Base-by-base conservation (phyloP, 2,329 filamentous ascomycete genomes). In the Nectriaceae sp. region DNA sequence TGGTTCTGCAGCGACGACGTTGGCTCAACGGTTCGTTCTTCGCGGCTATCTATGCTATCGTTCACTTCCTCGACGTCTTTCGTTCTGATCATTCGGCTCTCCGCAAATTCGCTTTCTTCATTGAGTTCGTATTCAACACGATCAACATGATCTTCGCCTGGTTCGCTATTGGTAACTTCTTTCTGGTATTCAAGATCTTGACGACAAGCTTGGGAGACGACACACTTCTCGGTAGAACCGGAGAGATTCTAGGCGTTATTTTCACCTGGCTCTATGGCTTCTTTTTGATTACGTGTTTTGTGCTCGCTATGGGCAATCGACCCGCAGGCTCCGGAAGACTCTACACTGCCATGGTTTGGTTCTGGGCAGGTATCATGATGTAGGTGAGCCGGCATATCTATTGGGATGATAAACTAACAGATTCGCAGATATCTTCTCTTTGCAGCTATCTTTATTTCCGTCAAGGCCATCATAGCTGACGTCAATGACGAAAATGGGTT, bases 1-100 rank as follows among this genome's bases (percentile, higher is more conserved):
- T 99, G 68, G 94, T 99, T 65, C 79, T 97, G 42, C 94, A 99
- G 74, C 87, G 94, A 69, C 87, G 94, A 75, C 87, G 94, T 73
- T 99, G 94, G 94, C 74, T 99, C 57, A 99, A 99, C 74, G 94
- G 94, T 56, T 94, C 89, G 65, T 99, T 99, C 82, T 99, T 99
- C 70, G 94, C 94, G 42, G 92, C 94, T 50, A 87, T 99, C 49
- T 99, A 99, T 68, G 88, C 94, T 45, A 85, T 97, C 57, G 88
- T 89, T 24, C 94, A 99, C 72, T 96, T 96, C 69, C 93, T 96
- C 73, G 88, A 97, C 65, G 91, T 99, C 69, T 96, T 93, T 82
- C 85, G 94, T 50, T 96, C 90, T 55, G 88, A 92, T 63, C 94
- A 99, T 70, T 93, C 88, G 21, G 79, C 92, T 62, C 65, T 96